Evolutionary conservation across 2,329 filamentous ascomycete species (phyloP).

Genomic region (Fusarium sp.): DNA sequence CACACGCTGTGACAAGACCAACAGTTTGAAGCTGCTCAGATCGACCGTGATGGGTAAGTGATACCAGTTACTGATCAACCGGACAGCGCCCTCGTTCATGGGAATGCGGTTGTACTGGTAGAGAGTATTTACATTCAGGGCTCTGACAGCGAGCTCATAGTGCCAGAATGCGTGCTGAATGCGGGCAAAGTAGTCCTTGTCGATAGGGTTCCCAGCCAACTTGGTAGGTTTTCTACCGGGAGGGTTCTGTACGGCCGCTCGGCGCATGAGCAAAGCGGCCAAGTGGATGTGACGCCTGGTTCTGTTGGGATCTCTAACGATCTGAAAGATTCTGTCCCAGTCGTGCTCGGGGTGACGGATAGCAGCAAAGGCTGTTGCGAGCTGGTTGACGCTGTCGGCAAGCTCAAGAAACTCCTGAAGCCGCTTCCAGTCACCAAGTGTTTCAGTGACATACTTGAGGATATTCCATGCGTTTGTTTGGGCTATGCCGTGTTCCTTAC

Average conservation of each 20-base stretch:
- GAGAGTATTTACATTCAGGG: neutral
- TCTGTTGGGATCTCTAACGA: neutral
- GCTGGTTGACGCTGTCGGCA: constrained; percentile 4
- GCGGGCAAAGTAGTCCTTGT: neutral
- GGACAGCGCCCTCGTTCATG: neutral
- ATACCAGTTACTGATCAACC: neutral
- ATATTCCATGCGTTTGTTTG: neutral
- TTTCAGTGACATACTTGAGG: neutral
- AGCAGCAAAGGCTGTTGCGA: neutral
- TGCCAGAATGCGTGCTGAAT: constrained; percentile 5
- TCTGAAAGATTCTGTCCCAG: neutral
- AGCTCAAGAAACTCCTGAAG: constrained; percentile 22
- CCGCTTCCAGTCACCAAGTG: neutral
- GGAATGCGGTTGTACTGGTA: neutral
- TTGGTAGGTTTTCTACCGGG: neutral
- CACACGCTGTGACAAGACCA: neutral
- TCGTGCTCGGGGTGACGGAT: neutral
- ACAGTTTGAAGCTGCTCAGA: neutral
- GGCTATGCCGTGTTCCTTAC: rapidly evolving
- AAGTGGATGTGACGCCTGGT: too few relatives aligned
- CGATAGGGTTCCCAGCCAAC: neutral
- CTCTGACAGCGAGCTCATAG: neutral
- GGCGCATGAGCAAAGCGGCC: neutral
- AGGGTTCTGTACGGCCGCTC: neutral
- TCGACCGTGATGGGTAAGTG: neutral